Evolutionary conservation across 2,329 filamentous ascomycete species (phyloP), one percentile per base, ranked within the genome.

Genomic region (Colletotrichum sp.): DNA sequence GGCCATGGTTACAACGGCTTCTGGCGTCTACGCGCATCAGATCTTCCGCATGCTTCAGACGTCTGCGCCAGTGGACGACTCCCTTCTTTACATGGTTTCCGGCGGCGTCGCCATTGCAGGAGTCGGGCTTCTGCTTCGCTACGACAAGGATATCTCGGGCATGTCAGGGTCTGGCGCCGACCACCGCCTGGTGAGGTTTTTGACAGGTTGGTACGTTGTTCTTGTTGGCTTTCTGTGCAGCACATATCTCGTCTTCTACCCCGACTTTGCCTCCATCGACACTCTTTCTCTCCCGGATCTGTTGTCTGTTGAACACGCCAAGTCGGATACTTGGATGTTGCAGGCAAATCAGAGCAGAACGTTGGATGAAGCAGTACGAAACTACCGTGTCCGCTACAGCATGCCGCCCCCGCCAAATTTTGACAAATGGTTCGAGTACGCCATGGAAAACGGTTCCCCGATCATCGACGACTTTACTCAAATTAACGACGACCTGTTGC

Each of bases 381-480:
- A 88, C 78, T 89, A 89, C 77, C 83, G 81, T 12, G 83, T 84
- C 34, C 84, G 87, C 8, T 84, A 89, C 75, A 76, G 94, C 79
- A 90, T 91, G 12, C 89, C 94, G 16, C 95, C 95, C 19, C 95
- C 95, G 15, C 93, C 92, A 5, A 90, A 94, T 77, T 97, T 96
- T 79, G 94, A 96, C 80, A 92, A 92, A 78, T 97, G 95, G 95
- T 96, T 93, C 81, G 89, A 93, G 39, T 96, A 94, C 81, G 94
- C 94, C 8, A 90, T 88, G 75, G 86, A 89, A 15, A 91, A 89
- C 74, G 88, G 89, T 1, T 94, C 95, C 1, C 88, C 91, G 71
- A 86, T 96, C 74, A 91, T 96, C 70, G 95, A 97, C 80, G 92
- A 94, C 80, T 97, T 94, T 79, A 93, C 94, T 79, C 93, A 92